Evolutionary conservation across 768 basidiomycete species (phyloP).

Genomic region (Macrolepiota fuliginosa): DNA sequence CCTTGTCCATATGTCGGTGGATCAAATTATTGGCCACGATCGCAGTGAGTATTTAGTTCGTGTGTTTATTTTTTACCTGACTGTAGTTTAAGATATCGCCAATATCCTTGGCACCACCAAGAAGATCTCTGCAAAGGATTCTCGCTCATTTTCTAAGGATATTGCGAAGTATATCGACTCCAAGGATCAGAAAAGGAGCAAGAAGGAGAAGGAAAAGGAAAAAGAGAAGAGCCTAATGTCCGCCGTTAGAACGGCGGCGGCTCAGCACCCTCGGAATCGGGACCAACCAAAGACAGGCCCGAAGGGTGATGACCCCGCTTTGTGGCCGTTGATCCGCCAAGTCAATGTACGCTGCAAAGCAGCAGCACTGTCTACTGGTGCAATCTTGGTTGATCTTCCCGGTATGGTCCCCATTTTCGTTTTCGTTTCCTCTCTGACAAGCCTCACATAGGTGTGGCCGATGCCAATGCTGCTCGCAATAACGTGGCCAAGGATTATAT

Average conservation of each 20-base stretch:
- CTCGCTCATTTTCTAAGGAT: conserved; percentile 49
- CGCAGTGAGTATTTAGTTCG: conserved; percentile 31
- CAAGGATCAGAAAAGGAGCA: conserved; percentile 55
- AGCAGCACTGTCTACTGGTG: conserved; percentile 53
- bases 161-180: conserved; percentile 67
- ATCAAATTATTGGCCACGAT: conserved; percentile 50
- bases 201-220: conserved; percentile 36
- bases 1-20: conserved; percentile 45
- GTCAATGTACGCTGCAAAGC: conserved; percentile 58
- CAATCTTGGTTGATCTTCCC: conserved; percentile 62
- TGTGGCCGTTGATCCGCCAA: conserved; percentile 64
- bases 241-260: conserved; percentile 23
- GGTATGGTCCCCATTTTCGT: conserved; percentile 28
- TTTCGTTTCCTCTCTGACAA: neutral
- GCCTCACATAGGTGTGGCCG: conserved; percentile 44
- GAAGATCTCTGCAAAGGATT: conserved; percentile 47
- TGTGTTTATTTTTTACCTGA: conserved; percentile 1
- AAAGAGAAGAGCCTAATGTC: conserved; percentile 36
- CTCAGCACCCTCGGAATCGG: conserved; percentile 18
- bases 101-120: conserved; percentile 51
- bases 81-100: conserved; percentile 33
- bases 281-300: conserved; percentile 7
- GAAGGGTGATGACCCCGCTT: conserved; percentile 34
- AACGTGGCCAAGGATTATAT: conserved; percentile 65
- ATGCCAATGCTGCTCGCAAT: conserved; percentile 63